phyloP scores from a whole-genome alignment of 768 basidiomycete species.

The Clitopilus passeckerianus region DNA sequence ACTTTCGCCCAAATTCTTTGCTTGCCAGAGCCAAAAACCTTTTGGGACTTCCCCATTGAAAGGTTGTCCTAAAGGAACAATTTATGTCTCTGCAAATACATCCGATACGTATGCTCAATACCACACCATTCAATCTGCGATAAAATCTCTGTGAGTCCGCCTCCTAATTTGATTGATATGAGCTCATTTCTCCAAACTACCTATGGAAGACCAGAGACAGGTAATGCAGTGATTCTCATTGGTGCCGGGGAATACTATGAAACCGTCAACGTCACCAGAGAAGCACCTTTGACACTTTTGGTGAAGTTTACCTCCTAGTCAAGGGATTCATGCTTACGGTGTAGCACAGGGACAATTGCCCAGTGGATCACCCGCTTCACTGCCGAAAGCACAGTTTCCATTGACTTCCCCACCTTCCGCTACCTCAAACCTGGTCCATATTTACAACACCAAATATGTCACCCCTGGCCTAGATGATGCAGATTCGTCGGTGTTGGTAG shows the following conservation, averaged over 20 bases:
- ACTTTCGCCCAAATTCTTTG: conserved; percentile 40
- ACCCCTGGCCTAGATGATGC: conserved; percentile 46
- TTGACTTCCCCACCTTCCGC: conserved; percentile 41
- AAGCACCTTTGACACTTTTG: conserved; percentile 49
- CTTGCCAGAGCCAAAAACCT: conserved; percentile 51
- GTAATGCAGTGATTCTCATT: conserved; percentile 44
- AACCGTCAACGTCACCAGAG: conserved; percentile 50
- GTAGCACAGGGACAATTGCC: conserved; percentile 45
- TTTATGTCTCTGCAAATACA: conserved; percentile 48
- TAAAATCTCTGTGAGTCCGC: conserved; percentile 46
- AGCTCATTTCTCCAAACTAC: not conserved
- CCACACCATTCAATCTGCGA: conserved; percentile 47
- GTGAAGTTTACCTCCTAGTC: conserved; percentile 23
- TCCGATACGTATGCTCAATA: conserved; percentile 42
- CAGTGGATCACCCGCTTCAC: conserved; percentile 20
- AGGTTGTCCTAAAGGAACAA: conserved; percentile 54
- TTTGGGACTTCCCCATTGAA: conserved; percentile 31
- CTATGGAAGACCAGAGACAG: conserved; percentile 31
- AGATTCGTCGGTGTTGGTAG: conserved; percentile 50
- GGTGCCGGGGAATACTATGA: conserved; percentile 58
- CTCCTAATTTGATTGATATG: not conserved
- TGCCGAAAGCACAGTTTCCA: conserved; percentile 21
- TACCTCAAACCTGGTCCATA: conserved; percentile 49
- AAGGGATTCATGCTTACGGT: no score
- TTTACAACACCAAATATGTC: conserved; percentile 45